These are phyloP conservation scores for Metschnikowia koreensis DNA, from an alignment of 805 yeast species.

Conservation along the genomic window DNA sequence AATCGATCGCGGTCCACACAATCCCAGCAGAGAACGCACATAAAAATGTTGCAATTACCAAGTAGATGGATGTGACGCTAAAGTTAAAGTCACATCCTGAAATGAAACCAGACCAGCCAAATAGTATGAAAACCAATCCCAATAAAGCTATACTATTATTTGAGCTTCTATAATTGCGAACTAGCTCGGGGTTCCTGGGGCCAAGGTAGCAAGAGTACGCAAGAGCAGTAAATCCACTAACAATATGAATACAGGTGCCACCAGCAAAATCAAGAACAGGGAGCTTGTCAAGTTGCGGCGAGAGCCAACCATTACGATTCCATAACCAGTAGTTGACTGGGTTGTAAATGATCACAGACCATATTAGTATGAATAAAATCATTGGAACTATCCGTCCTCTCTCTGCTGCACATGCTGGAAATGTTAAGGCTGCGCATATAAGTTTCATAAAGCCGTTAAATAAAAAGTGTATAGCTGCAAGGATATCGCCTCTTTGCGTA, in stretches of 20 bases:
- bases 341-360: slow-evolving; percentile 42
- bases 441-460: slow-evolving; percentile 41
- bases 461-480: slow-evolving; percentile 35
- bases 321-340: slow-evolving; percentile 48
- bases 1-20: slow-evolving; percentile 39
- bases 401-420: slow-evolving; percentile 45
- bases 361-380: slow-evolving; percentile 37
- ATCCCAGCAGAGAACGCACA: slow-evolving; percentile 36
- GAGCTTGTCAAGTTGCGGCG: slow-evolving; percentile 27
- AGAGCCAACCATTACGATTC: slow-evolving; percentile 44
- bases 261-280: slow-evolving; percentile 48
- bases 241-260: slow-evolving; percentile 44
- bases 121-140: slow-evolving; percentile 25
- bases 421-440: slow-evolving; percentile 39
- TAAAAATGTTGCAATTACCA: slow-evolving; percentile 32
- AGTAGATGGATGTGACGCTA: slow-evolving; percentile 30
- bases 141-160: slow-evolving; percentile 33
- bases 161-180: slow-evolving; percentile 36
- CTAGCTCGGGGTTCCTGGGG: slow-evolving; percentile 39
- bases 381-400: slow-evolving; percentile 43
- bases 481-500: slow-evolving; percentile 40
- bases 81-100: slow-evolving; percentile 44
- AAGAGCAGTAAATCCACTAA: slow-evolving; percentile 45
- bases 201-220: slow-evolving; percentile 44
- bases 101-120: slow-evolving; percentile 45